Evolutionary conservation across 257 asterid species (phyloP), one percentile per base, ranked within the genome.

Genomic region (Solanum medicagineum): DNA sequence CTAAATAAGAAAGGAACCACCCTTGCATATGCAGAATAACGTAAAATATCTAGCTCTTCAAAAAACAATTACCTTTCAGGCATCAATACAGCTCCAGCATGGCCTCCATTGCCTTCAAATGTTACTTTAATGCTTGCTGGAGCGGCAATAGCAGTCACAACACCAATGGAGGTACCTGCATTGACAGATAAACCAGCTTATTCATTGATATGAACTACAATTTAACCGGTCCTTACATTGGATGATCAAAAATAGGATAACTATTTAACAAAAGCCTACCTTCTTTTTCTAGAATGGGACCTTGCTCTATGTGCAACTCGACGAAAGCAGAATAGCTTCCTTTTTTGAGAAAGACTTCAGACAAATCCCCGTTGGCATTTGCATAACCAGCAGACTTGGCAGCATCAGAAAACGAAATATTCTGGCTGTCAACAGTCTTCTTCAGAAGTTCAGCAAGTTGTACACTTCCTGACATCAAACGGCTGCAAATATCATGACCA

Each of bases 241-340:
- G 62, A 77, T 77, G 6, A 51, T 53, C 47, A 77, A 15, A 13
- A 15, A n/a, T 68, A 19, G 81, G 47, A 44, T 47, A 60, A 60
- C 44, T 40, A 14, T 81, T 60, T 24, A 6, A 44, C 44, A 8
- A 54, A 13, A 73, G 22, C 84, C 45, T 86, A 96, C 99, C 99
- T 95, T 94, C 98, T 85, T 93, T 95, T 92, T 96, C 99, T 83
- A 96, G 90, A 81, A 93, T 92, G 84, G 99, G 98, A 88, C 98
- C 99, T 92, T 95, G 99, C 93, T 96, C 99, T 44, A 96, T 96
- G 89, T 96, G 99, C 91, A 96, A 90, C 87, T 96, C 97, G 17
- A 95, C 81, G 81, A 95, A 95, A 69, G 97, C 95, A 60, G 90
- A 92, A 87, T 96, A 95, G 90, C 92, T 94, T 86, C 97, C 98